Base-by-base conservation (phyloP, 805 yeast genomes). In the Scheffersomyces spartinae region DNA sequence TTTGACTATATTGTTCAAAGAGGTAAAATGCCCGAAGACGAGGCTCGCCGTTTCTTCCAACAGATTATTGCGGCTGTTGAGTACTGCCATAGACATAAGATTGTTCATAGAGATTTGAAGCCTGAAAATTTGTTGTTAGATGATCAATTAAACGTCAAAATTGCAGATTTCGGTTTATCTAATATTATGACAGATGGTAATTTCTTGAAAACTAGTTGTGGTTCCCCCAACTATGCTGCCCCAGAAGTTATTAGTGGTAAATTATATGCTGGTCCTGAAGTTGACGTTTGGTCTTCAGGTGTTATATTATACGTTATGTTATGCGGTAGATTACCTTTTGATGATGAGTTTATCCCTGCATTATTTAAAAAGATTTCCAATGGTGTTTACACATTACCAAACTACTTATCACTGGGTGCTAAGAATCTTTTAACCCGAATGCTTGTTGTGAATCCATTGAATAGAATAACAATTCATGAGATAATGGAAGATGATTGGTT, bases 161-260 rank as follows among this genome's bases (percentile, higher is more conserved):
- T 86, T 55, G 96, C 96, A 7, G 97, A 86, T 60, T 86, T 86
- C 43, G 97, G 97, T 6, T 64, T 86, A 24, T 80, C 94, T 15
- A 86, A 86, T 49, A 85, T 86, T 39, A 86, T 86, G 97, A 88
- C 95, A 10, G 97, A 86, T 54, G 97, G 97, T 32, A 86, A 86
- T 50, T 86, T 86, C 49, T 64, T 86, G 45, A 88, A 86, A 47
- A 86, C 97, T 2, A 74, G 86, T 39, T 88, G 97, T 58, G 97
- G 97, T 4, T 79, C 94, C 6, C 97, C 97, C 29, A 88, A 88
- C 47, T 86, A 86, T 51, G 96, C 97, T 5, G 96, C 97, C 1
- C 97, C 97, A 1, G 97, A 86, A 53, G 96, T 86, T 15, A 86
- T 86, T 30, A 74, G 86, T 33, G 96, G 96, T 18, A 84, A 88